These are phyloP conservation scores for Aspergillus calidoustus DNA, from an alignment of 2,329 filamentous ascomycete genomes.

Conservation along the genomic window DNA sequence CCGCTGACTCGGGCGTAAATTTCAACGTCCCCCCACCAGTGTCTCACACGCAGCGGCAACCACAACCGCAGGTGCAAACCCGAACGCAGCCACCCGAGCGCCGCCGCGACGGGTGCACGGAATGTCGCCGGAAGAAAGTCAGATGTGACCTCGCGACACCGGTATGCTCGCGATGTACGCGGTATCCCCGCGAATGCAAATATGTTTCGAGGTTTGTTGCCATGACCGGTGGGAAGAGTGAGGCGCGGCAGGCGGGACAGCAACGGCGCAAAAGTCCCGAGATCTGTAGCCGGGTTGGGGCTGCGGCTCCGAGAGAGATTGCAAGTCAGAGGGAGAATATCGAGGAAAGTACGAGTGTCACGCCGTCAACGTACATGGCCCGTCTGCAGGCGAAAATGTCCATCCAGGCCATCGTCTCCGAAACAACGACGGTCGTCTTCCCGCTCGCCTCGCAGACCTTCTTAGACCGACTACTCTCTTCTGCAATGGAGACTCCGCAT, in stretches of 20 bases:
- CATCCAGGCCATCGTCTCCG: conserved; percentile 31
- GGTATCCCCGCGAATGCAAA: conserved; percentile 25
- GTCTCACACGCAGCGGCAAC: neutral
- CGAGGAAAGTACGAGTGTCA: neutral
- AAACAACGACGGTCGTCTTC: conserved; percentile 34
- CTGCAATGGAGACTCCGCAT: neutral
- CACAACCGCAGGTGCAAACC: too few species aligned
- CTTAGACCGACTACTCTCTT: neutral
- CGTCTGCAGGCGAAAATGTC: conserved; percentile 25
- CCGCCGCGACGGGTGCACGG: conserved; percentile 38
- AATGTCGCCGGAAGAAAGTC: conserved; percentile 37
- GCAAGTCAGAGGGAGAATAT: neutral
- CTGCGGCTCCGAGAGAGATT: neutral
- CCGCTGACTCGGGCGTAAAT: neutral
- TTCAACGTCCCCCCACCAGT: neutral
- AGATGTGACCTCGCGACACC: conserved; percentile 36
- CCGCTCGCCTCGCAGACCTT: conserved; percentile 32
- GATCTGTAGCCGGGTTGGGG: neutral
- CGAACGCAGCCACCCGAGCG: conserved; percentile 11
- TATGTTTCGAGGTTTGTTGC: neutral
- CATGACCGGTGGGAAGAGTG: neutral
- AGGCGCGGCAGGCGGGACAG: too few species aligned
- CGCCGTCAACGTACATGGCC: neutral
- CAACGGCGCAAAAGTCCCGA: neutral
- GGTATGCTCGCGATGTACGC: conserved; percentile 31